Evolutionary conservation across 768 basidiomycete genomes (phyloP).

Genomic region (Mycena metata): DNA sequence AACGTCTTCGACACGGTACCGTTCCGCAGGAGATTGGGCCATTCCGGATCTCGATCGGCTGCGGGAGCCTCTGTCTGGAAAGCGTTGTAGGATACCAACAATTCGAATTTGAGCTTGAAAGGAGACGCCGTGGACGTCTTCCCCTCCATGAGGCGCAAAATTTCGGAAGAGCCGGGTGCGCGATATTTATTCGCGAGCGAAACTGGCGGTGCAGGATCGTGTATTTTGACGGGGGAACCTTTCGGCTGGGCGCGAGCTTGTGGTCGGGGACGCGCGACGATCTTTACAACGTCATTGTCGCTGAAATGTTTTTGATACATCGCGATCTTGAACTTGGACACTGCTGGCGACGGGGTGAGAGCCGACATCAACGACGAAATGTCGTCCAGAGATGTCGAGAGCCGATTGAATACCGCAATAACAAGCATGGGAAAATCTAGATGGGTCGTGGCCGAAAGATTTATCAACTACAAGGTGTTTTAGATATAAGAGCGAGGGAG

Average conservation of each 20-base stretch:
- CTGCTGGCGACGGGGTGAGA: conserved; percentile 49
- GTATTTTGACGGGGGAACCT: conserved; percentile 39
- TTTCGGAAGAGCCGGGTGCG: conserved; percentile 43
- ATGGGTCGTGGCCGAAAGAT: conserved; percentile 53
- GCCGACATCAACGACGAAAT: conserved; percentile 48
- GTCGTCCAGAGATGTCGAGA: conserved; percentile 47
- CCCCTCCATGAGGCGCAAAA: conserved; percentile 43
- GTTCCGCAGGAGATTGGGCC: conserved; percentile 44
- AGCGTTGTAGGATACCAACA: conserved; percentile 51
- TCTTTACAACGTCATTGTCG: conserved; percentile 37
- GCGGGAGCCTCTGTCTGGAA: conserved; percentile 46
- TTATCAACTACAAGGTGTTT: conserved; percentile 51
- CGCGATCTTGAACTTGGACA: conserved; percentile 56
- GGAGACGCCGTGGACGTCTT: conserved; percentile 29
- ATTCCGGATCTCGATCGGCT: conserved; percentile 46
- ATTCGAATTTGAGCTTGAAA: conserved; percentile 47
- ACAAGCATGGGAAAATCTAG: conserved; percentile 55
- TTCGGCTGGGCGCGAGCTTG: conserved; percentile 52
- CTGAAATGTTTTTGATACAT: conserved; percentile 56
- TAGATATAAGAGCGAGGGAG: conserved; percentile 3
- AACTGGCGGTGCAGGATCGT: conserved; percentile 40
- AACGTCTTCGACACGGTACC: conserved; percentile 45
- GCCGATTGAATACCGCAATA: conserved; percentile 51
- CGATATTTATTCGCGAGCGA: conserved; percentile 46
- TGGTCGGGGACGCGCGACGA: conserved; percentile 35